Evolutionary conservation across 2,329 filamentous ascomycete species (phyloP), one percentile per base, ranked within the genome.

Genomic region (Fusarium sp.): DNA sequence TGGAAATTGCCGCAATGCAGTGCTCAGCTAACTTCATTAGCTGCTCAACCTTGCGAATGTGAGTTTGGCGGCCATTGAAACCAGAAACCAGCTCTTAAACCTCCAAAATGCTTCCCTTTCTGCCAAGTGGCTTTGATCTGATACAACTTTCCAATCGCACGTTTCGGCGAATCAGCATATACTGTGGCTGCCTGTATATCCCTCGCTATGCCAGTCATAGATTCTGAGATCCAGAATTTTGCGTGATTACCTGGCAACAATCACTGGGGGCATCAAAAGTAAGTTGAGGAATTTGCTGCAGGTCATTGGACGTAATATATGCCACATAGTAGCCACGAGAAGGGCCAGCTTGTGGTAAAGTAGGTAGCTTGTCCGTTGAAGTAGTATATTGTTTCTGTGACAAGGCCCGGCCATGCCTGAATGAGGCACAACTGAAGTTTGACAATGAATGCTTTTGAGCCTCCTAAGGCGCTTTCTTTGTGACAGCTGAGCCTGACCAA

Each of bases 91-190:
- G 27, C 20, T 25, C 32, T 45, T 30, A 51, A 44, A 24, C 34
- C 24, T 55, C 13, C 40, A 25, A n/a, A 18, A 22, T 53, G 40
- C 58, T 54, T 54, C 51, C 40, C 49, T n/a, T 20, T 37, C 18
- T 57, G 40, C 25, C 53, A 42, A 24, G 46, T 48, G 45, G 48
- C 18, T 34, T n/a, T 18, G 34, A 34, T 16, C 34, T 48, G 46
- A 22, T 57, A 49, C 53, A 44, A 62, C 48, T n/a, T 22, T 32
- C 51, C 20, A 30, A 48, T 48, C 37, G 44, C 24, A 66, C 29
- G 42, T 12, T 18, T 47, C 41, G 25, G n/a, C 22, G 16, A 47
- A 24, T 37, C 40, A 30, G 32, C n/a, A 27, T n/a, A 13, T 12
- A 41, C 25, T 18, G 25, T 58, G 53, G 37, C 41, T 44, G 30